Evolutionary conservation across 345 rosid genomes (phyloP).

Genomic region (Lumnitzera littorea): DNA sequence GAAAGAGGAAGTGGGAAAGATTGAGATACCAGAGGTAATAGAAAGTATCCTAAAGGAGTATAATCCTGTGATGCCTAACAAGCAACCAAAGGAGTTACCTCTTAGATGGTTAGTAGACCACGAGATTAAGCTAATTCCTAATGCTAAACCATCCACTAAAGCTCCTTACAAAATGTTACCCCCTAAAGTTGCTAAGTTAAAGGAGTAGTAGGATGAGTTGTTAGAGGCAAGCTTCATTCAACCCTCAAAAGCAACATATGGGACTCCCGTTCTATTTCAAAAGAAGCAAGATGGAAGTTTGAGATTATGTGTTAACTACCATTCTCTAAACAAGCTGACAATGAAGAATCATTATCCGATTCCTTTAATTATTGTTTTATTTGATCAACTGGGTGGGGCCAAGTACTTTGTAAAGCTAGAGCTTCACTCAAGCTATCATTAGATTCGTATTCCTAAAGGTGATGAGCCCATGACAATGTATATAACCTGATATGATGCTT

Average conservation of each 20-base stretch:
- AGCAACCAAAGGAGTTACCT: too few relatives aligned
- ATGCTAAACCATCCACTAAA: too few relatives aligned
- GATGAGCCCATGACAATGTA: not conserved
- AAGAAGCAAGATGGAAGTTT: not conserved
- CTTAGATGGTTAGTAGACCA: too few relatives aligned
- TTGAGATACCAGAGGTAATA: too few relatives aligned
- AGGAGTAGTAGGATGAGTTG: too few relatives aligned
- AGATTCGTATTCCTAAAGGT: not conserved
- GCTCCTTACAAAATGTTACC: too few relatives aligned
- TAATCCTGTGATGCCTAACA: too few relatives aligned
- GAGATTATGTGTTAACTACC: not conserved
- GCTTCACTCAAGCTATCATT: not conserved
- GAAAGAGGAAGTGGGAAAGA: too few relatives aligned
- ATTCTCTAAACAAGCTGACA: not conserved
- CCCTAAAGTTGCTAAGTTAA: too few relatives aligned
- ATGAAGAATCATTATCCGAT: conserved; percentile 1
- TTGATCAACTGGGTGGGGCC: not conserved
- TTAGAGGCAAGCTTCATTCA: too few relatives aligned
- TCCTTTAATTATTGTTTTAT: not conserved
- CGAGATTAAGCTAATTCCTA: too few relatives aligned
- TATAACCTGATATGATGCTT: not conserved
- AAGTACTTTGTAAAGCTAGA: not conserved
- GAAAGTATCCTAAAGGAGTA: too few relatives aligned
- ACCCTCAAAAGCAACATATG: not conserved
- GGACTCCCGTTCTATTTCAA: not conserved